A percentile compares a stretch with the other conserved stretches of the same genome.
Evolutionary conservation across 1,139 yeast species (phyloP).

Genomic region (Kurtzmaniella quercitrusa): DNA sequence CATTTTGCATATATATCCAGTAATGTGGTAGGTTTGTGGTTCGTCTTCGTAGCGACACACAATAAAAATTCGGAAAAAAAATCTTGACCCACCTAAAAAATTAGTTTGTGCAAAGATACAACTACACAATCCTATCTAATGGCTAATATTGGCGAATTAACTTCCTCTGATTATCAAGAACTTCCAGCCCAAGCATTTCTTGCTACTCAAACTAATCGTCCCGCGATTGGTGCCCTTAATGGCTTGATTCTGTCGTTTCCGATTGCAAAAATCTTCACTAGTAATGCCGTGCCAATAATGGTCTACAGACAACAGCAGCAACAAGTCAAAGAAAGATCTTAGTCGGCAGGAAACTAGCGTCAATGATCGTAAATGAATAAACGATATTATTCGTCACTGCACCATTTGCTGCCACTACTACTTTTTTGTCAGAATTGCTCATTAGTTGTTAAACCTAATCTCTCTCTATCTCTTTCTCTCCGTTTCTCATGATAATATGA

Average conservation of each 20-base stretch:
- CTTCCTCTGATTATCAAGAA: conserved; percentile 16
- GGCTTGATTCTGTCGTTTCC: conserved; percentile 61
- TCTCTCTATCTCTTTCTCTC: no score
- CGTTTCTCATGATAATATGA: no score
- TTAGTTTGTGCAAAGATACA: not conserved
- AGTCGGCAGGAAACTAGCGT: not conserved
- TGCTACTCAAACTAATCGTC: conserved; percentile 44
- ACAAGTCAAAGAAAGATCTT: not conserved
- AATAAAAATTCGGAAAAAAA: not conserved
- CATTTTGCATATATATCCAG: no score
- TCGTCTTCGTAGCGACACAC: not conserved
- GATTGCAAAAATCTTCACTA: conserved; percentile 50
- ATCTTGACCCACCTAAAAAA: not conserved
- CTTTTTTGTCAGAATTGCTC: no score
- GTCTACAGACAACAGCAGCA: conserved; percentile 30
- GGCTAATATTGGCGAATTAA: not conserved
- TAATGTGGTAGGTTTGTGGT: not conserved
- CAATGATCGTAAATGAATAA: not conserved
- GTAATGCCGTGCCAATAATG: conserved; percentile 55
- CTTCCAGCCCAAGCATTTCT: conserved; percentile 42
- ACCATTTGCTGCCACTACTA: no score
- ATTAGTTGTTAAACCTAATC: no score
- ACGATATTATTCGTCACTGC: not conserved
- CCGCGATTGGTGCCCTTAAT: conserved; percentile 57
- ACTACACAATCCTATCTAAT: not conserved